Base-by-base conservation (phyloP, 371 early-diverging fungal genomes). In the Mucor ambiguus region DNA sequence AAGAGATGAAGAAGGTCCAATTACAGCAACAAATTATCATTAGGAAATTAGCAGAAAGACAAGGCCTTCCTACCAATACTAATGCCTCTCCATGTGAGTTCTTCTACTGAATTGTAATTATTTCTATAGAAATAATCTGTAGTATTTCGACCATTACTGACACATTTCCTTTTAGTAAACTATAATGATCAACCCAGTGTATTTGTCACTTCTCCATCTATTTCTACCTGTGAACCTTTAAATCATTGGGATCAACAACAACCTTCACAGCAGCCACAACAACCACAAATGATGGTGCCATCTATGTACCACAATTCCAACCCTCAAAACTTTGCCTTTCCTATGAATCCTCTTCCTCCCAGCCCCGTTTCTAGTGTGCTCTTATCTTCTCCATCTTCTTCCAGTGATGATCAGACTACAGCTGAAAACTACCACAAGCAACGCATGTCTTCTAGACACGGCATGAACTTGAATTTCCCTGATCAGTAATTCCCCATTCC, bases 1-100 rank as follows among this genome's bases (percentile, higher is more conserved):
- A 79, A n/a, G 90, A 91, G 57, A 83, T 85, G 22, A 85, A 84
- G 28, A 80, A 85, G 63, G 80, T 79, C 49, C 87, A 87, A 66
- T 35, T 44, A 4, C 72, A 83, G 20, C 90, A 88, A 55, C 86
- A 89, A 70, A 75, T 77, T 37, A 67, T 84, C 41, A 80, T 89
- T 14, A 41, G 24, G 37, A 62, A 30, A 66, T 8, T 72, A 10
- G 49, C 66, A 30, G 66, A 65, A 37, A 38, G 62, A 7, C 66
- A 70, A 66, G 70, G 59, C 8, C 20, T 65, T 8, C 22, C 52
- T 46, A 52, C 52, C 2, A 48, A 24, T 9, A 11, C 52, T 14
- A 52, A 52, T 20, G 6, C 48, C 12, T 56, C 64, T 54, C 33
- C 61, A 56, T 64, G 70, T 69, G 38, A 69, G 70, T 69, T 48